phyloP scores from a whole-genome alignment of 2,329 filamentous ascomycete genomes.

The Lachnellula occidentalis region DNA sequence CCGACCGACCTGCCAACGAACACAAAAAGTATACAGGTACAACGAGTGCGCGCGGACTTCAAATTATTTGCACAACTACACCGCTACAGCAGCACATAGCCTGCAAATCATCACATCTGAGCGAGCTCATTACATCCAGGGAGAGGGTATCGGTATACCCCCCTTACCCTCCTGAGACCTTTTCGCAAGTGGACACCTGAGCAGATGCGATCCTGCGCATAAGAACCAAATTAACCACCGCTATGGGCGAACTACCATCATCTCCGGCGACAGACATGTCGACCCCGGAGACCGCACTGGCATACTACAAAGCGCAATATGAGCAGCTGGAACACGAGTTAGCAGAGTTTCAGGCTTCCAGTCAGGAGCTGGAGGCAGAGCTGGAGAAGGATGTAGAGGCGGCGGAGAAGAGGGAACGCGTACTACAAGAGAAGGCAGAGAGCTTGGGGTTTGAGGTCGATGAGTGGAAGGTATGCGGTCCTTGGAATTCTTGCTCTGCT shows the following conservation, averaged over 20 bases:
- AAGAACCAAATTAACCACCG: conserved; percentile 9
- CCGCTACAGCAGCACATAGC: conserved; percentile 12
- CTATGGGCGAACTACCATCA: conserved; percentile 49
- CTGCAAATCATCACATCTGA: conserved; percentile 2
- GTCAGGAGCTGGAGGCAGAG: conserved; percentile 88
- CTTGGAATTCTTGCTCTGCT: not conserved
- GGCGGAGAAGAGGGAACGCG: conserved; percentile 86
- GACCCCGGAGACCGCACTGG: conserved; percentile 67
- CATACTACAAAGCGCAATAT: conserved; percentile 96
- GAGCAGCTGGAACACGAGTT: conserved; percentile 87
- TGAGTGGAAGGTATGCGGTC: conserved; percentile 82
- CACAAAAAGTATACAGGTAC: conserved; percentile 1
- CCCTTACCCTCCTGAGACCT: conserved; percentile 1
- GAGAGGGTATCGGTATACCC: not conserved
- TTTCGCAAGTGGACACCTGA: conserved; percentile 7
- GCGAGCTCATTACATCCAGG: conserved; percentile 1
- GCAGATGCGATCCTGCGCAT: conserved; percentile 15
- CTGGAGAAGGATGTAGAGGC: conserved; percentile 94
- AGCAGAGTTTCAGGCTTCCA: conserved; percentile 88
- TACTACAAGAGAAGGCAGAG: conserved; percentile 82
- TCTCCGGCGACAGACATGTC: conserved; percentile 53
- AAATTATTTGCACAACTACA: conserved; percentile 10
- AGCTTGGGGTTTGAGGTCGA: conserved; percentile 82
- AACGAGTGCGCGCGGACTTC: conserved; percentile 10
- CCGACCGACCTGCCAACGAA: conserved; percentile 1